Evolutionary conservation across 2,329 filamentous ascomycete species (phyloP).

Genomic region (Didymella glomerata): DNA sequence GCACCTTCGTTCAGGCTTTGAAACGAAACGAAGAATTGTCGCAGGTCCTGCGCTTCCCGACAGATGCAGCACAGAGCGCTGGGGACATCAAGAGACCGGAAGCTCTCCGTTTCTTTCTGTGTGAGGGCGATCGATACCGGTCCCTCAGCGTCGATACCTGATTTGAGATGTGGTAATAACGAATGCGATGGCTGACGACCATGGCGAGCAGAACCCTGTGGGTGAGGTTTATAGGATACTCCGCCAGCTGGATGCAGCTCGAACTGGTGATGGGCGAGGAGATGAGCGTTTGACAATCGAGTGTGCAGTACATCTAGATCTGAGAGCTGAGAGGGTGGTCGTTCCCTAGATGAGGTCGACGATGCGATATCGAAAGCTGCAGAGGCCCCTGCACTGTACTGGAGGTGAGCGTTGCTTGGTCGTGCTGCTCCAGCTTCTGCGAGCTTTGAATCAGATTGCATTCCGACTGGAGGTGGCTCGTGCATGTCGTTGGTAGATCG

Average conservation of each 20-base stretch:
- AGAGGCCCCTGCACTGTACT: not conserved
- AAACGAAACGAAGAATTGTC: slow-evolving; percentile 26
- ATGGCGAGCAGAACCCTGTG: slow-evolving; percentile 4
- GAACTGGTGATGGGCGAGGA: slow-evolving; percentile 20
- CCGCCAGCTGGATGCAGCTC: slow-evolving; percentile 19
- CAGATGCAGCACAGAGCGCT: slow-evolving; percentile 29
- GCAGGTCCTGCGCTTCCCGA: slow-evolving; percentile 9
- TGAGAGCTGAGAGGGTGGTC: slow-evolving; percentile 5
- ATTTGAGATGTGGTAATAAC: slow-evolving; percentile 11
- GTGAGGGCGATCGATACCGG: slow-evolving; percentile 11
- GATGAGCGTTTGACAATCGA: slow-evolving; percentile 19
- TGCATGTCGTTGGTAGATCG: slow-evolving; percentile 6
- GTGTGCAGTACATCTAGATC: slow-evolving; percentile 18
- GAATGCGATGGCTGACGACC: slow-evolving; percentile 18
- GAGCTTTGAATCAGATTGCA: not conserved
- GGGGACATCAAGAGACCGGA: slow-evolving; percentile 18
- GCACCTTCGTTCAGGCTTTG: slow-evolving; percentile 46
- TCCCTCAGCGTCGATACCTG: not conserved
- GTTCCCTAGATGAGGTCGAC: not conserved
- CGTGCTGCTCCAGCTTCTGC: not conserved
- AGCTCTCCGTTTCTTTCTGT: slow-evolving; percentile 18
- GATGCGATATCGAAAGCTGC: not conserved
- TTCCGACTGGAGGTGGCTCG: not conserved
- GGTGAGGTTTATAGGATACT: slow-evolving; percentile 15
- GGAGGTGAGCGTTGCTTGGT: slow-evolving; percentile 1